These are phyloP conservation scores for Fagus sylvatica DNA, from an alignment of 306 rosid species.

Conservation along the genomic window DNA sequence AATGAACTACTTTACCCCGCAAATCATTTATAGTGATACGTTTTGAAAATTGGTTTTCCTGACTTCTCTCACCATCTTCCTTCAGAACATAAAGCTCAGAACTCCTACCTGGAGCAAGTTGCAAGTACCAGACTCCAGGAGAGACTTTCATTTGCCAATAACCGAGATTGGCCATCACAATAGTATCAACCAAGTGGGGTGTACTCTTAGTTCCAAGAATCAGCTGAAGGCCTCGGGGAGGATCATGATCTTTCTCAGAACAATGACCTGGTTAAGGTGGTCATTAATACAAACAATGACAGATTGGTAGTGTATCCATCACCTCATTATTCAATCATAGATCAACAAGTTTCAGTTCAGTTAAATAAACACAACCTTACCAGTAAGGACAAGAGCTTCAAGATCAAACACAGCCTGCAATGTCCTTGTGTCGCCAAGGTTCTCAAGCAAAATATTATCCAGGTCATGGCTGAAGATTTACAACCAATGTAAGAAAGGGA, in stretches of 20 bases:
- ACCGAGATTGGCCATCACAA: slow-evolving; percentile 99
- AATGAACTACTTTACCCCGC: slow-evolving; percentile 90
- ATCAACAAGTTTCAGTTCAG: slow-evolving; percentile 2
- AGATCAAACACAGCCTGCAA: slow-evolving; percentile 95
- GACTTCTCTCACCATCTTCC: slow-evolving; percentile 61
- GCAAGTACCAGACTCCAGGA: slow-evolving; percentile 99
- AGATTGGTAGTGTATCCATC: slow-evolving; percentile 8
- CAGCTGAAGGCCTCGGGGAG: slow-evolving; percentile 94
- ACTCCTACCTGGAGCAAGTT: slow-evolving; percentile 98
- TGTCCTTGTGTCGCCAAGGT: slow-evolving; percentile 87
- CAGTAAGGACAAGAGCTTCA: slow-evolving; percentile 97
- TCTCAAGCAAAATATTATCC: slow-evolving; percentile 98
- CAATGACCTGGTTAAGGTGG: slow-evolving; percentile 76
- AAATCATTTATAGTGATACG: slow-evolving; percentile 76
- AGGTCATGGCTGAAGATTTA: slow-evolving; percentile 80
- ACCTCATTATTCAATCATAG: slow-evolving; percentile 10
- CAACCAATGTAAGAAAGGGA: slow-evolving; percentile 10
- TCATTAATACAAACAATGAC: slow-evolving; percentile 19
- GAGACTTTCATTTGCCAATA: slow-evolving; percentile 99
- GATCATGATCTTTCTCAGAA: slow-evolving; percentile 90
- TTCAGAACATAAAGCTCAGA: slow-evolving; percentile 84
- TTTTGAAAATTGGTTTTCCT: slow-evolving; percentile 59
- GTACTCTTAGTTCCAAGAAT: slow-evolving; percentile 85
- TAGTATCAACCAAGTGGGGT: slow-evolving; percentile 94
- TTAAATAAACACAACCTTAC: slow-evolving; percentile 40